Conservation (phyloP, 2,329 filamentous ascomycete genomes). For the Aspergillus brasiliensis region DNA sequence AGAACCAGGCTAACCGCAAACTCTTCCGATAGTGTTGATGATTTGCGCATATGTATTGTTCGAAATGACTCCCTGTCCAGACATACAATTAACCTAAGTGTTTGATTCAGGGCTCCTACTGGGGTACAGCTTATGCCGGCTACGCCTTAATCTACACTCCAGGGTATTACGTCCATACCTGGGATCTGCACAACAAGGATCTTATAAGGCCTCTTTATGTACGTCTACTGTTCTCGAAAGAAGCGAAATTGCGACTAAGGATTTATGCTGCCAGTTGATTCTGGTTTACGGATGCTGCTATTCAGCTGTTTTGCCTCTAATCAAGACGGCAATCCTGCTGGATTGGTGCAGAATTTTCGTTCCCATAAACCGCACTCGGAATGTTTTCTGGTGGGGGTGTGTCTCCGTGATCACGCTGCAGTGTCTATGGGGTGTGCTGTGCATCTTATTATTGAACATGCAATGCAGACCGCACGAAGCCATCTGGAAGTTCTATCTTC, state of each 20-base stretch:
- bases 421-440: constrained; percentile 29
- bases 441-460: constrained; percentile 37
- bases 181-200: constrained; percentile 21
- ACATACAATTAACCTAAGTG: not conserved
- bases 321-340: constrained; percentile 47
- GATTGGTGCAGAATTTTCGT: constrained; percentile 49
- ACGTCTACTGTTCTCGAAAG: not conserved
- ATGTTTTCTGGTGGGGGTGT: constrained; percentile 41
- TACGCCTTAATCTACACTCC: constrained; percentile 21
- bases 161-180: constrained; percentile 24
- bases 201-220: constrained; percentile 21
- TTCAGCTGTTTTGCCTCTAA: constrained; percentile 38
- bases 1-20: not conserved
- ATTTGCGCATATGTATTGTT: constrained; percentile 13
- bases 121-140: constrained; percentile 21
- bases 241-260: too few relatives aligned
- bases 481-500: constrained; percentile 38
- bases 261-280: constrained; percentile 15
- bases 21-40: constrained; percentile 3
- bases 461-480: constrained; percentile 38
- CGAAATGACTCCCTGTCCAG: not conserved
- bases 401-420: constrained; percentile 35
- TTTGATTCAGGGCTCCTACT: constrained; percentile 22
- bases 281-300: constrained; percentile 41
- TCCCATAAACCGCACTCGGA: constrained; percentile 26